A percentile compares a stretch with the other conserved stretches of the same genome.
phyloP scores from a whole-genome alignment of 805 yeast species.

The Alloascoidea africana region DNA sequence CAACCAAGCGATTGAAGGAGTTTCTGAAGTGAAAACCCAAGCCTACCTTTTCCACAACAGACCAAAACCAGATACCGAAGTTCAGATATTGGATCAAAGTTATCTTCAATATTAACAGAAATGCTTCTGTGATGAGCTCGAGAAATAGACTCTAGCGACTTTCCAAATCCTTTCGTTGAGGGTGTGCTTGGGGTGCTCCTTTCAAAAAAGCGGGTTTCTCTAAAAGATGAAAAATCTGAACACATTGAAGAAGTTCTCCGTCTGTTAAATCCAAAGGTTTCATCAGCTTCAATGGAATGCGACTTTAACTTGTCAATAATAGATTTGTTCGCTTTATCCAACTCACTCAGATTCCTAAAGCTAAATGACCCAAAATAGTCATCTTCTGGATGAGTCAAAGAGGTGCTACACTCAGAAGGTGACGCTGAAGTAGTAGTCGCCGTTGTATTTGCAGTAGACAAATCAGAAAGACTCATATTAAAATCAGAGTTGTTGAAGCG shows the following conservation, averaged over 20 bases:
- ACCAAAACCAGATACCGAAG: conserved; percentile 39
- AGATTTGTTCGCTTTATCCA: conserved; percentile 90
- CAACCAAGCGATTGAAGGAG: conserved; percentile 60
- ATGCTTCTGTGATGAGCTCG: too few relatives aligned
- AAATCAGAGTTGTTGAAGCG: too few relatives aligned
- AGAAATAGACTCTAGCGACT: too few relatives aligned
- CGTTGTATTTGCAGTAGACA: too few relatives aligned
- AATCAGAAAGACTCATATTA: too few relatives aligned
- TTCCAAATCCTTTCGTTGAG: conserved; percentile 8
- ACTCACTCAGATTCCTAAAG: conserved; percentile 74
- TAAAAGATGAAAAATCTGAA: conserved; percentile 15
- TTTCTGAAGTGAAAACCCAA: conserved; percentile 49
- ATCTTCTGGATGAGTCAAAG: conserved; percentile 28
- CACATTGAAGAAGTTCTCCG: conserved; percentile 14
- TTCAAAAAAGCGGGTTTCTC: conserved; percentile 8
- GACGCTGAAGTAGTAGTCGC: too few relatives aligned
- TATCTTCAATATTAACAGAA: conserved; percentile 34
- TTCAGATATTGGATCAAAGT: conserved; percentile 5
- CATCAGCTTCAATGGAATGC: conserved; percentile 50
- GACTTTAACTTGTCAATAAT: conserved; percentile 74
- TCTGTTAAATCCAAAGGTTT: too few relatives aligned
- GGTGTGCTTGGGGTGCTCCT: conserved; percentile 20
- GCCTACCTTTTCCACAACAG: conserved; percentile 80
- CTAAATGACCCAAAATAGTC: conserved; percentile 81
- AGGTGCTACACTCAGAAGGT: too few relatives aligned